phyloP scores from a whole-genome alignment of 2,329 filamentous ascomycete species.

The Monosporascus sp. region DNA sequence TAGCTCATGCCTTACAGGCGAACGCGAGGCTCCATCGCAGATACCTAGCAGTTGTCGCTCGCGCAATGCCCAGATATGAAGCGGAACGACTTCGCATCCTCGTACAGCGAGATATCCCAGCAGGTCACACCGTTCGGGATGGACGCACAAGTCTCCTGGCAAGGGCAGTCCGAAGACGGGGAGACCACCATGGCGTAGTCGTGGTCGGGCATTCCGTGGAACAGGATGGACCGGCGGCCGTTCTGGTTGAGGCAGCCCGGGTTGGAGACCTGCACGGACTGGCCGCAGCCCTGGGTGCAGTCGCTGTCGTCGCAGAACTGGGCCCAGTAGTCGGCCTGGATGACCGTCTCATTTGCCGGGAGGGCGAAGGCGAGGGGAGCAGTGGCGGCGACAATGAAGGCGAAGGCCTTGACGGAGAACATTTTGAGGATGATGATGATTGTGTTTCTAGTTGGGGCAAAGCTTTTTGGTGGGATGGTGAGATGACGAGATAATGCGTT shows the following conservation, averaged over 20 bases:
- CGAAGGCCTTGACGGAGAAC: background rate
- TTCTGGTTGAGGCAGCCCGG: constrained; percentile 1
- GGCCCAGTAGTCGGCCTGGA: background rate
- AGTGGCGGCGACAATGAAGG: background rate
- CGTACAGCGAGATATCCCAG: background rate
- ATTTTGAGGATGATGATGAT: background rate
- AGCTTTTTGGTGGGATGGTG: background rate
- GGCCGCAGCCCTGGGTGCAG: constrained; percentile 15
- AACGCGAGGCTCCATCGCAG: too few relatives aligned
- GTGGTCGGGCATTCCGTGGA: background rate
- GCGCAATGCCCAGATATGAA: background rate
- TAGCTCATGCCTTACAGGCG: too few relatives aligned
- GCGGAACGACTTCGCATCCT: background rate
- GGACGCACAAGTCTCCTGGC: background rate
- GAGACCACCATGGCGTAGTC: background rate
- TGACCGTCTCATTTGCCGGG: background rate
- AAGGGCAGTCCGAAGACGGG: background rate
- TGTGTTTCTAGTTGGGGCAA: background rate
- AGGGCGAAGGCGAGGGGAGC: background rate
- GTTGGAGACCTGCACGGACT: constrained; percentile 23
- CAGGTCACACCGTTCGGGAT: background rate
- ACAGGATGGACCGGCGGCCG: background rate
- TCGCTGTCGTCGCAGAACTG: background rate
- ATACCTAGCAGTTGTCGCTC: background rate
- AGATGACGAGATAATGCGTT: background rate